phyloP scores from a whole-genome alignment of 352 stramenopile genomes.

The Phytophthora vignae region DNA sequence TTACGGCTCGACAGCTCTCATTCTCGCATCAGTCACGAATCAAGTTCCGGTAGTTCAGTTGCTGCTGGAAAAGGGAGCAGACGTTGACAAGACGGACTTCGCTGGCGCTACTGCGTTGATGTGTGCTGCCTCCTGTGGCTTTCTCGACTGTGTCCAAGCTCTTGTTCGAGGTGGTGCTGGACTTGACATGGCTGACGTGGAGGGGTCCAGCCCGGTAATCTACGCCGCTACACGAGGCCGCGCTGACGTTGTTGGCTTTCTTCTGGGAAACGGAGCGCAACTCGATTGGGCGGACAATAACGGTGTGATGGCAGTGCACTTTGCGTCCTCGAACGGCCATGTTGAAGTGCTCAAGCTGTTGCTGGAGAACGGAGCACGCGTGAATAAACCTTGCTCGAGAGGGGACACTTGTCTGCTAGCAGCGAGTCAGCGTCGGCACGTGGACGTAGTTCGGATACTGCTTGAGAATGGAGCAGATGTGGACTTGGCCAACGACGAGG shows the following conservation, averaged over 20 bases:
- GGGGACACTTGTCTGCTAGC: not conserved
- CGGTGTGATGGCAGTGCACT: not conserved
- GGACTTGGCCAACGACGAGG: not conserved
- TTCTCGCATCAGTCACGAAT: not conserved
- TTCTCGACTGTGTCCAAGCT: not conserved
- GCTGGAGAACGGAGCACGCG: not conserved
- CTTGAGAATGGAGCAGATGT: not conserved
- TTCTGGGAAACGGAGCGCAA: not conserved
- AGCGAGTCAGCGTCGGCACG: not conserved
- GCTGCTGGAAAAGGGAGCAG: not conserved
- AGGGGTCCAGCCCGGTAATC: not conserved
- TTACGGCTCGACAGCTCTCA: not conserved
- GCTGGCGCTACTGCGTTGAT: not conserved
- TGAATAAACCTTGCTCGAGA: not conserved
- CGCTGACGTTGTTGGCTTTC: not conserved
- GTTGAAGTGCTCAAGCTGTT: not conserved
- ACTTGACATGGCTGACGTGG: not conserved
- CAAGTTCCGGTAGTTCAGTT: not conserved
- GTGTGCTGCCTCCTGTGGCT: no score
- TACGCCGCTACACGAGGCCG: not conserved
- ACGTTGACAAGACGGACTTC: not conserved
- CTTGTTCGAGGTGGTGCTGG: not conserved
- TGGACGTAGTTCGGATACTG: not conserved
- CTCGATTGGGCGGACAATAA: not conserved
- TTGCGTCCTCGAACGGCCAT: not conserved